phyloP scores from a whole-genome alignment of 106 monocot species.

The Narthecium ossifragum region DNA sequence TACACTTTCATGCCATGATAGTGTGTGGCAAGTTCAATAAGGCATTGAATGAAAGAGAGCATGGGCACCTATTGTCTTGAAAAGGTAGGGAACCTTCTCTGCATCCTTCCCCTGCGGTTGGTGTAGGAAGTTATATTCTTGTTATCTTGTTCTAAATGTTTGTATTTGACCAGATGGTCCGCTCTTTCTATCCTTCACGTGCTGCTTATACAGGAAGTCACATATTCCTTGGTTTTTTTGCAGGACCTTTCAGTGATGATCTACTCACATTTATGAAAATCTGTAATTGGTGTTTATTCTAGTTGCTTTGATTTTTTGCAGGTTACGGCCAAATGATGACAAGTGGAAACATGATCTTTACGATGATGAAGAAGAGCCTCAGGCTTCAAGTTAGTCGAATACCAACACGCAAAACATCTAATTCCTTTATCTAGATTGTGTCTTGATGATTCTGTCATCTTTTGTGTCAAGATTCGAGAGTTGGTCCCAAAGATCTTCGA shows the following conservation, averaged over 20 bases:
- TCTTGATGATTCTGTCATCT: conserved; percentile 15
- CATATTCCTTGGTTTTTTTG: too few relatives aligned
- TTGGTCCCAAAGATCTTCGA: conserved; percentile 51
- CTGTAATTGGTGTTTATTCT: neutral
- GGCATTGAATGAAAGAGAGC: too few relatives aligned
- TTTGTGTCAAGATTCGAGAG: conserved; percentile 27
- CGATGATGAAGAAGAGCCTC: conserved; percentile 35
- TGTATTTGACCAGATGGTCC: neutral
- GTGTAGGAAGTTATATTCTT: too few relatives aligned
- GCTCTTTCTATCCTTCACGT: neutral
- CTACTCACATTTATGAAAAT: neutral
- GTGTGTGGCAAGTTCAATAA: too few relatives aligned
- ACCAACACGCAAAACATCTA: neutral
- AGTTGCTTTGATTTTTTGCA: conserved; percentile 15
- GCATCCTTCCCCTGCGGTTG: too few relatives aligned
- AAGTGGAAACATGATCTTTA: conserved; percentile 96
- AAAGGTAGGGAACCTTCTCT: too few relatives aligned
- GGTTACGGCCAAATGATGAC: conserved; percentile 70
- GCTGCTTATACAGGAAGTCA: too few relatives aligned
- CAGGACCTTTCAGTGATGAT: neutral
- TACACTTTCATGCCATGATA: too few relatives aligned
- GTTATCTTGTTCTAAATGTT: neutral
- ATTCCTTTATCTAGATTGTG: conserved; percentile 4
- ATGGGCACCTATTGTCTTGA: too few relatives aligned
- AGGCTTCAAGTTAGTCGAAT: conserved; percentile 43